phyloP scores from a whole-genome alignment of 225 moss, liverwort and hornwort species.

The Asterella californica region DNA sequence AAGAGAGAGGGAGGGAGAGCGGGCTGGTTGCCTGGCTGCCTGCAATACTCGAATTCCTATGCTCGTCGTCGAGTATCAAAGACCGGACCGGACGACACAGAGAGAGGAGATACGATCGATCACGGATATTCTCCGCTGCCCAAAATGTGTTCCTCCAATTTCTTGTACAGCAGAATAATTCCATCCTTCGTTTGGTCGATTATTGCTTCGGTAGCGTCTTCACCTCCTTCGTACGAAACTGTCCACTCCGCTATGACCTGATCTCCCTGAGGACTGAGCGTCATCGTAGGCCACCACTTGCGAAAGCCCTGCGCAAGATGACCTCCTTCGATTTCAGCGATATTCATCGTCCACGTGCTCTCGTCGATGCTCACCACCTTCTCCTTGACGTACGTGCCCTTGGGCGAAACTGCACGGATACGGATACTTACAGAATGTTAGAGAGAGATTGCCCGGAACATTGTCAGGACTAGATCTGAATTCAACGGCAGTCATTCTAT shows the following conservation, averaged over 20 bases:
- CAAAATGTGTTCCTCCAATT: slow-evolving; percentile 3
- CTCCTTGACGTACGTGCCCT: slow-evolving; percentile 15
- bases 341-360: not conserved
- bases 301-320: slow-evolving; percentile 20
- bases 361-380: slow-evolving; percentile 13
- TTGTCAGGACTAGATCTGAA: no score
- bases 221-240: slow-evolving; percentile 20
- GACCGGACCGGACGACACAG: no score
- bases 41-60: no score
- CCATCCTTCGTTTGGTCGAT: slow-evolving; percentile 20
- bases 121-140: slow-evolving; percentile 4
- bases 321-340: slow-evolving; percentile 15
- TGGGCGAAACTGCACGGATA: slow-evolving; percentile 9
- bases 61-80: no score
- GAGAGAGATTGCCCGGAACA: no score
- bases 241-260: slow-evolving; percentile 14
- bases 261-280: not conserved
- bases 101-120: not conserved
- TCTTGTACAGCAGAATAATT: not conserved
- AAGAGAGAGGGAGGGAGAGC: no score
- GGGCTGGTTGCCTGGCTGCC: no score
- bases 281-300: slow-evolving; percentile 20
- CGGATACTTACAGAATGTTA: no score
- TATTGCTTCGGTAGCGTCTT: slow-evolving; percentile 13
- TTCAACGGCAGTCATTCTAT: no score